Base-by-base conservation (phyloP, 2,329 filamentous ascomycete genomes). In the Colletotrichum lindemuthianum region DNA sequence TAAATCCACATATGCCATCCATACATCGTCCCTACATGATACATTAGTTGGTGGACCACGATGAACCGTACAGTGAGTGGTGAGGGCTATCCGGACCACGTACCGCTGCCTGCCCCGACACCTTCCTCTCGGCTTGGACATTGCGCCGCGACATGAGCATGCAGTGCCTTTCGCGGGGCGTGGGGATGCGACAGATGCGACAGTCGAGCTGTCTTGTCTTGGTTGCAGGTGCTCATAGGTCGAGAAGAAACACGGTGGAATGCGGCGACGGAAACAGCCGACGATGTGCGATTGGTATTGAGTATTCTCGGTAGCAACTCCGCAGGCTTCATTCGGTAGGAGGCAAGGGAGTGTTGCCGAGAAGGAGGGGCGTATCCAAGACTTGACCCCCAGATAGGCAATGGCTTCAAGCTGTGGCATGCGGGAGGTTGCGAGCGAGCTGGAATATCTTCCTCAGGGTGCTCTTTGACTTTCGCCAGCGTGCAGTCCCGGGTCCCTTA, bases 151-250 rank as follows among this genome's bases (percentile, higher is more conserved):
- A 34, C 39, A 47, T 43, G 40, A 36, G 16, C 39, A 9, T 40
- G 32, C 41, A 57, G 51, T 57, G 58, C 58, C 51, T 45, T 61
- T 47, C 33, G 45, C 37, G 24, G 54, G 47, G 47, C 55, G 13
- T 58, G 45, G 45, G 24, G 37, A 50, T 34, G 54, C 54, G 45
- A 50, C 16, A 58, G n/a, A 44, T 50, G 34, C 55, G 45, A 49
- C 34, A 24, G 24, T 24, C 24, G 24, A 5, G 24, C 24, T 24
- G 24, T 1, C 24, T 24, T 48, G 43, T 57, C 45, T 58, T 49
- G n/a, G 24, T 15, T 16, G 45, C 32, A n/a, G 41, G 55, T 16
- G 15, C 44, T 57, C 43, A 34, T 49, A 36, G 47, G 55, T 39
- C 36, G 55, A 58, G n/a, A 41, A 41, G 24, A 47, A 43, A 34